Conservation (phyloP, 257 asterid genomes). For the Ligustrum vulgare region DNA sequence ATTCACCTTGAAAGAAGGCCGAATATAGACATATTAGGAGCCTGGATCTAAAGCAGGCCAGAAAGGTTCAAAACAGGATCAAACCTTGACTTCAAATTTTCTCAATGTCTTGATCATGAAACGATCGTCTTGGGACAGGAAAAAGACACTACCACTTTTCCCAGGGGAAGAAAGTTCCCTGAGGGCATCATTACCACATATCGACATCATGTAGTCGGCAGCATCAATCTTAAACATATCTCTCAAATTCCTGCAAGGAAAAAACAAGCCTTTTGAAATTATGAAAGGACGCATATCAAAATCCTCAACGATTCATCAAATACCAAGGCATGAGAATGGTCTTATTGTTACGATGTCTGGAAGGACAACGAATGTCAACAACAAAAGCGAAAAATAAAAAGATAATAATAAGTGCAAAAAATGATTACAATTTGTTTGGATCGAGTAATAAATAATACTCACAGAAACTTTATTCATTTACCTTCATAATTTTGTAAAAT, state of each 20-base stretch:
- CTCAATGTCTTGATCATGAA: constrained; percentile 97
- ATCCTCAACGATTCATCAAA: neutral
- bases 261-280: constrained; percentile 22
- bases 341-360: neutral
- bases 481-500: neutral
- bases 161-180: constrained; percentile 99
- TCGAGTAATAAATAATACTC: neutral
- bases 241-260: constrained; percentile 69
- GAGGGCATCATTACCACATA: constrained; percentile 95
- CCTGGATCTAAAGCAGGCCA: constrained; percentile 15
- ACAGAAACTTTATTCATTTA: neutral
- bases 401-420: neutral
- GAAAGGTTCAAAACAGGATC: constrained; percentile 26
- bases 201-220: constrained; percentile 98
- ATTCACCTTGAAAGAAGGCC: too few relatives aligned
- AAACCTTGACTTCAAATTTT: constrained; percentile 93
- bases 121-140: constrained; percentile 92
- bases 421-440: neutral
- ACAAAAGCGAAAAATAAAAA: neutral
- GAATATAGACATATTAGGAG: constrained; percentile 1
- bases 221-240: constrained; percentile 95
- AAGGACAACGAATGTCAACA: neutral
- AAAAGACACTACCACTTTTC: constrained; percentile 97
- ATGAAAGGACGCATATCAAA: constrained; percentile 8
- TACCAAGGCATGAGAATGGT: neutral